Evolutionary conservation across 108 stramenopile species (phyloP).

Genomic region (Nitzschia inconspicua): DNA sequence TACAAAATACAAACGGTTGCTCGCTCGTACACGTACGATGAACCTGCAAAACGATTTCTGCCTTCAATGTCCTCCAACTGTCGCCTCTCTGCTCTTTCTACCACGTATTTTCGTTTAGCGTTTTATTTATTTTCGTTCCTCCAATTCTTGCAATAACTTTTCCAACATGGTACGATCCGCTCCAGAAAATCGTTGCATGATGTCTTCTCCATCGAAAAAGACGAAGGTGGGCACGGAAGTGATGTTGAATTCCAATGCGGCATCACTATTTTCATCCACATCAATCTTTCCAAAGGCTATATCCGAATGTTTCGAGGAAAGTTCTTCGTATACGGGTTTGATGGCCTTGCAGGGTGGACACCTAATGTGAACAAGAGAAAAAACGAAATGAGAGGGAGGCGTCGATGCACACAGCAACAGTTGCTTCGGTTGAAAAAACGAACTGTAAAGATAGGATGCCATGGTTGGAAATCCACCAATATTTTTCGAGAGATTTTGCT

Average conservation of each 20-base stretch:
- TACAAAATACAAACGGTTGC: too few species aligned
- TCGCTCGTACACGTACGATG: too few species aligned
- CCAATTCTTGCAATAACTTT: constrained; percentile 35
- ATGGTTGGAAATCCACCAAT: neutral
- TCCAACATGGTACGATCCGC: constrained; percentile 61
- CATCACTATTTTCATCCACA: constrained; percentile 69
- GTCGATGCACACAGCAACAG: neutral
- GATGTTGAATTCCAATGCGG: constrained; percentile 67
- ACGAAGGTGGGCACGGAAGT: constrained; percentile 75
- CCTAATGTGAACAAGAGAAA: constrained; percentile 14
- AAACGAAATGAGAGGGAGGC: neutral
- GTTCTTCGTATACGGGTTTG: constrained; percentile 56
- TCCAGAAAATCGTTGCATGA: constrained; percentile 58
- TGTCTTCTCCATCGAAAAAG: constrained; percentile 49
- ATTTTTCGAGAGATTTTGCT: too few species aligned
- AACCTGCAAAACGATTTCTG: too few species aligned
- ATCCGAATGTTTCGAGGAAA: constrained; percentile 58
- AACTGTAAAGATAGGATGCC: neutral
- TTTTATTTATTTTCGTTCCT: too few species aligned
- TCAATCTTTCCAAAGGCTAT: constrained; percentile 81
- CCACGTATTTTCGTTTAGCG: too few species aligned
- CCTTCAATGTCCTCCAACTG: too few species aligned
- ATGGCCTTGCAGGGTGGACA: constrained; percentile 73
- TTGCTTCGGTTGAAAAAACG: neutral
- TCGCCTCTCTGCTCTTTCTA: too few species aligned